Evolutionary conservation across 805 yeast species (phyloP), one percentile per base, ranked within the genome.

Genomic region (Diddensiella caesifluorescens): DNA sequence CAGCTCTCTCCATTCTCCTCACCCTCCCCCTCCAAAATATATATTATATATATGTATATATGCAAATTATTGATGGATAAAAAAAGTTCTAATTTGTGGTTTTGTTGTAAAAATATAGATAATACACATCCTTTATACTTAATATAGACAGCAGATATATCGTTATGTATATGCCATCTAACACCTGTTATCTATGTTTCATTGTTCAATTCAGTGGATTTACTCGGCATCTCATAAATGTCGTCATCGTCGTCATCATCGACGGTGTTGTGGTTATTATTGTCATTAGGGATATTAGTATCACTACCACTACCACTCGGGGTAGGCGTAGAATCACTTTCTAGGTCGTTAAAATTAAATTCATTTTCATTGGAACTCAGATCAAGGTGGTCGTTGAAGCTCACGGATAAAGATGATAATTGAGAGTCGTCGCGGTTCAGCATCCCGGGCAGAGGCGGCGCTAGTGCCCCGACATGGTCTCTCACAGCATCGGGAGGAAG

Each of bases 381-480:
- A n/a, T n/a, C n/a, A n/a, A n/a, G n/a, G n/a, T n/a, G n/a, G n/a
- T n/a, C n/a, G n/a, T n/a, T n/a, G n/a, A n/a, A n/a, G n/a, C n/a
- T n/a, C n/a, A n/a, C n/a, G n/a, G n/a, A n/a, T n/a, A n/a, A n/a
- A n/a, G n/a, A n/a, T n/a, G n/a, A n/a, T n/a, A n/a, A n/a, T n/a
- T n/a, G n/a, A n/a, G n/a, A n/a, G n/a, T n/a, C n/a, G n/a, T n/a
- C n/a, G n/a, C n/a, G n/a, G n/a, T n/a, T n/a, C n/a, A n/a, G n/a
- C n/a, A n/a, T n/a, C n/a, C n/a, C n/a, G n/a, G n/a, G n/a, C 33
- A 32, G 22, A 5, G 42, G 44, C 5, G 45, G 45, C 16, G 48
- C 45, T 23, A 39, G 35, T n/a, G 42, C 38, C 21, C 16, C 27
- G 12, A 16, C 29, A 18, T 13, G 23, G 4, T 29, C 41, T 3